Conservation (phyloP, 371 early-diverging fungal genomes). For the Nematocida sp. region DNA sequence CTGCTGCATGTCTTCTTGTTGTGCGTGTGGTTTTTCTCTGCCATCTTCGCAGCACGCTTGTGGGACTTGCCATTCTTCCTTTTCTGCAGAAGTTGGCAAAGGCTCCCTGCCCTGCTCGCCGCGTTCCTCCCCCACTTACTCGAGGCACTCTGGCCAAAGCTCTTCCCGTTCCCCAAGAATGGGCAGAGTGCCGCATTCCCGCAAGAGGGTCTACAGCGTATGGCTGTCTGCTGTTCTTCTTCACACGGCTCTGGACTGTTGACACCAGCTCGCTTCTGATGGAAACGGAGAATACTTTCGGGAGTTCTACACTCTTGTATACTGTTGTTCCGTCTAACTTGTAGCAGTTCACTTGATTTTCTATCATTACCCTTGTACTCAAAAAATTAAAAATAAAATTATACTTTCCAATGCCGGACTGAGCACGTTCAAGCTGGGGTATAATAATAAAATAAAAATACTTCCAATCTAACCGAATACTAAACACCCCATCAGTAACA, state of each 20-base stretch:
- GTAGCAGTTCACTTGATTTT: conserved; percentile 46
- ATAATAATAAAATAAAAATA: too few relatives aligned
- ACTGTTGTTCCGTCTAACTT: conserved; percentile 29
- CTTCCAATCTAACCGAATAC: too few relatives aligned
- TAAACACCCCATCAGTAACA: too few relatives aligned
- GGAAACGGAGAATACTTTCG: conserved; percentile 90
- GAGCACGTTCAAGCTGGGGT: too few relatives aligned
- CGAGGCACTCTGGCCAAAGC: conserved; percentile 99
- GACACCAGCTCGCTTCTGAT: conserved; percentile 93
- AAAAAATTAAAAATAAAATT: conserved; percentile 46
- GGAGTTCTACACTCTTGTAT: conserved; percentile 65
- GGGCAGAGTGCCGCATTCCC: conserved; percentile 98
- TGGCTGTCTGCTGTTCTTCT: conserved; percentile 96
- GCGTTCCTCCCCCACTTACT: conserved; percentile 93
- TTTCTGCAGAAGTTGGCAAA: conserved; percentile 99
- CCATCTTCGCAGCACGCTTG: conserved; percentile 99
- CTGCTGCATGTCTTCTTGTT: conserved; percentile 92
- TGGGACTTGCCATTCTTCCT: conserved; percentile 99
- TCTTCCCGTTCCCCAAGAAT: conserved; percentile 96
- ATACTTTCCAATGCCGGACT: too few relatives aligned
- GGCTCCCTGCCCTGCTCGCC: conserved; percentile 98
- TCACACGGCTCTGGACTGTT: conserved; percentile 88
- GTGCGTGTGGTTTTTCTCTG: conserved; percentile 91
- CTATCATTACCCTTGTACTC: conserved; percentile 43
- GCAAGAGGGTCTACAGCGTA: conserved; percentile 91